Percentiles rank a stretch among this genome's conserved stretches.
Evolutionary conservation across 2,329 filamentous ascomycete genomes (phyloP).

Genomic region (Didymella glomerata): DNA sequence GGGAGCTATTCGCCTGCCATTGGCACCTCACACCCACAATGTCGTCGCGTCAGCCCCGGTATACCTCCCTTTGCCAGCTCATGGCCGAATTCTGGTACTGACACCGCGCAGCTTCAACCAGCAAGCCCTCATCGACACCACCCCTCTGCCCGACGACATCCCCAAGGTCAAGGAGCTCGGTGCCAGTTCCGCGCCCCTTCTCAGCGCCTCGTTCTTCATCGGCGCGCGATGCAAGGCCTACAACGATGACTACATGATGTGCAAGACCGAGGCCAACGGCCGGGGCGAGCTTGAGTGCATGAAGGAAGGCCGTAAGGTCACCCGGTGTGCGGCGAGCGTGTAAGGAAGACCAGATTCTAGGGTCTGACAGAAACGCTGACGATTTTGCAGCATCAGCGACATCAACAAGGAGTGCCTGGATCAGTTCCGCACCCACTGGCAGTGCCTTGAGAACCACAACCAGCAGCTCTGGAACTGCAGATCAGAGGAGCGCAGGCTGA

Average conservation of each 20-base stretch:
- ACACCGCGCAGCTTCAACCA: slow-evolving; percentile 81
- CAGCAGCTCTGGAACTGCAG: slow-evolving; percentile 97
- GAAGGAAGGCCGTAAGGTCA: slow-evolving; percentile 96
- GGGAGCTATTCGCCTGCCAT: slow-evolving; percentile 48
- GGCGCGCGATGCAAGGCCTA: slow-evolving; percentile 92
- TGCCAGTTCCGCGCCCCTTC: slow-evolving; percentile 87
- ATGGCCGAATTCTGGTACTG: slow-evolving; percentile 27
- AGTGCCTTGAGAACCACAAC: slow-evolving; percentile 96
- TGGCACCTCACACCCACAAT: slow-evolving; percentile 59
- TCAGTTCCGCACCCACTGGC: slow-evolving; percentile 93
- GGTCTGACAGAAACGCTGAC: slow-evolving; percentile 8
- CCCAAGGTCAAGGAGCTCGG: slow-evolving; percentile 94
- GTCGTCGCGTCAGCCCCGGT: slow-evolving; percentile 69
- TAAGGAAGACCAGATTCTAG: slow-evolving; percentile 54
- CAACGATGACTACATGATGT: slow-evolving; percentile 99
- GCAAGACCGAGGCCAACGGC: slow-evolving; percentile 93
- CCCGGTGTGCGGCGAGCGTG: slow-evolving; percentile 95
- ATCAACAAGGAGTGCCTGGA: slow-evolving; percentile 94
- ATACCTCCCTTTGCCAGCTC: slow-evolving; percentile 36
- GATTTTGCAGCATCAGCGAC: slow-evolving; percentile 76
- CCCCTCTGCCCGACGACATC: slow-evolving; percentile 89
- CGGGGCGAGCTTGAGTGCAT: slow-evolving; percentile 92
- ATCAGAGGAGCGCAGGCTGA: slow-evolving; percentile 84
- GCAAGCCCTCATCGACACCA: slow-evolving; percentile 91
- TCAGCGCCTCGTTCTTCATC: slow-evolving; percentile 96